Conservation (phyloP, 2,329 filamentous ascomycete genomes). For the Endoconidiophora laricicola region DNA sequence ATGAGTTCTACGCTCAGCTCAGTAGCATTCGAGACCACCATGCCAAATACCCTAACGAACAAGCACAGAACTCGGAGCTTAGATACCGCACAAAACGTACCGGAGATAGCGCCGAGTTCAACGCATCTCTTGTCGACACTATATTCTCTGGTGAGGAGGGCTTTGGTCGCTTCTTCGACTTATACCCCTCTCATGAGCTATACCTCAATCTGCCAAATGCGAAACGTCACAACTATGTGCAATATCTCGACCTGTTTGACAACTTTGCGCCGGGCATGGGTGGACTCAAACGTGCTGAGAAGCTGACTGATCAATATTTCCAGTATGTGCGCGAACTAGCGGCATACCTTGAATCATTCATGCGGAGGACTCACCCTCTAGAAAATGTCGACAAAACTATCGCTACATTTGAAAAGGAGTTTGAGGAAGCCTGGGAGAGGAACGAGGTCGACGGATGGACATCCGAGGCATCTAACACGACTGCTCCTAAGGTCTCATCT, state of each 20-base stretch:
- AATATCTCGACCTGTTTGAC: slow-evolving; percentile 87
- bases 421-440: slow-evolving; percentile 65
- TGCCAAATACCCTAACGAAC: slow-evolving; percentile 79
- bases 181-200: slow-evolving; percentile 67
- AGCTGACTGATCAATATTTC: slow-evolving; percentile 86
- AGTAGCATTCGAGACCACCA: slow-evolving; percentile 74
- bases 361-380: slow-evolving; percentile 67
- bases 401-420: slow-evolving; percentile 61
- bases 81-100: slow-evolving; percentile 62
- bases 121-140: slow-evolving; percentile 54
- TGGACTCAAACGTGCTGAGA: slow-evolving; percentile 62
- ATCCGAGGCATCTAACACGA: slow-evolving; percentile 30
- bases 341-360: slow-evolving; percentile 73
- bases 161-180: slow-evolving; percentile 81
- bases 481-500: slow-evolving; percentile 15
- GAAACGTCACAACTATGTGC: slow-evolving; percentile 73
- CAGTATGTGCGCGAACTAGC: slow-evolving; percentile 68
- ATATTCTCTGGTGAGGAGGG: slow-evolving; percentile 95
- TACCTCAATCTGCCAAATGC: slow-evolving; percentile 81
- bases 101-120: slow-evolving; percentile 36
- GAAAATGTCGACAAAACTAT: slow-evolving; percentile 74
- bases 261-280: slow-evolving; percentile 59
- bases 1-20: slow-evolving; percentile 79
- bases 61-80: slow-evolving; percentile 84
- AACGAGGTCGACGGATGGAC: slow-evolving; percentile 70